Base-by-base conservation (phyloP, 2,329 filamentous ascomycete species). In the Sarocladium oryzae region DNA sequence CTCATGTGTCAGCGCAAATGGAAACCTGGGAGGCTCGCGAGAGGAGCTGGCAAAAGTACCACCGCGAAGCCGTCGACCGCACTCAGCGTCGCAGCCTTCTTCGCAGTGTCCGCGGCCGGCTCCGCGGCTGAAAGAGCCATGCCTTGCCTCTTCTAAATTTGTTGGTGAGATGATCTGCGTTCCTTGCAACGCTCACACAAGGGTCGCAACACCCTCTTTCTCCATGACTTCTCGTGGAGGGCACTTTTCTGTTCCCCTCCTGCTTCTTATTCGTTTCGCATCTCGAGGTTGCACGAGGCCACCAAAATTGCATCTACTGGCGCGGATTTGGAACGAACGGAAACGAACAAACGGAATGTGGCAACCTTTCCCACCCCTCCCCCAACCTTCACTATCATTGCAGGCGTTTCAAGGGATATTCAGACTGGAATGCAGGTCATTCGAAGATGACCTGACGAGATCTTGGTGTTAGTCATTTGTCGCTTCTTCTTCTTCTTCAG, bases 21-120 rank as follows among this genome's bases (percentile, higher is more conserved):
- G 72, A 66, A 53, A 70, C 72, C 53, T 69, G 67, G 56, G 76
- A 79, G 30, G 71, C 75, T 50, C 74, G 76, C n/a, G 71, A 78
- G 55, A 69, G 68, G 54, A 72, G 66, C 63, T 77, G 69, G 74
- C 68, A 63, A 48, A 64, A 65, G 45, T 68, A 71, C 56, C 69
- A 74, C 33, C 63, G 65, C 8, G 68, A 70, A 23, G 54, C 66
- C 15, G 69, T 73, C 18, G 43, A 48, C 3, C 43, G 43, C 26
- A 48, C 26, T 26, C 43, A 32, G 41, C 53, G 33, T 46, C 36
- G 28, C 54, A 55, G 56, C 10, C 41, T 55, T 4, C 49, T 52
- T 28, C 51, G 53, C 11, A 49, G 49, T 13, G 36, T 46, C 41
- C 51, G 53, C 24, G 33, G 45, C 15, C 40, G 49, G 21, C 46